phyloP scores from a whole-genome alignment of 306 rosid genomes.

The Vigna mungo region DNA sequence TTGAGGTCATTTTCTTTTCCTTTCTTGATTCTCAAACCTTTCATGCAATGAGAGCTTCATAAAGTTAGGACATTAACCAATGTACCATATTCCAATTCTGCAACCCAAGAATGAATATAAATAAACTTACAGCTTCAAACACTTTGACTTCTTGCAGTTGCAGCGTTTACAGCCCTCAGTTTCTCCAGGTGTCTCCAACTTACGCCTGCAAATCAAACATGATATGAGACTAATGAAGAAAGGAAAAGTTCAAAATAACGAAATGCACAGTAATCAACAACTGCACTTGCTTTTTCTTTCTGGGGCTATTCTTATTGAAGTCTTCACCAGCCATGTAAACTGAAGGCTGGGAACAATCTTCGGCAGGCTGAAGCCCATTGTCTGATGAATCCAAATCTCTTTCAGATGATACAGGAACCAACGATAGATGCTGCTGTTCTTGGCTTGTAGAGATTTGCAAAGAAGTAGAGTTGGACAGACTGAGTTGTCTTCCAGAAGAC shows the following conservation, averaged over 20 bases:
- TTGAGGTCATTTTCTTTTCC: neutral
- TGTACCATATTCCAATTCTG: conserved; percentile 7
- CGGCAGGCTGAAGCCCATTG: conserved; percentile 57
- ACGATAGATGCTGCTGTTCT: conserved; percentile 53
- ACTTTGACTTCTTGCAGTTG: conserved; percentile 89
- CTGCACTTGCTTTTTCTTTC: conserved; percentile 72
- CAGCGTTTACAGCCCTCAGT: conserved; percentile 89
- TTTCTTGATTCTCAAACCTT: neutral
- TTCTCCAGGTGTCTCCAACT: conserved; percentile 65
- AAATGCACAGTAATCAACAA: conserved; percentile 9
- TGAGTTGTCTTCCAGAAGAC: conserved; percentile 57
- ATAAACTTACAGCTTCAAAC: conserved; percentile 90
- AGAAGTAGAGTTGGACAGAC: conserved; percentile 51
- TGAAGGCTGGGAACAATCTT: conserved; percentile 66
- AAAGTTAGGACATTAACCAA: too few relatives aligned
- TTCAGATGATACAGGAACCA: conserved; percentile 53
- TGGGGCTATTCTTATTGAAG: conserved; percentile 72
- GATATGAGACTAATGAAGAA: conserved; percentile 44
- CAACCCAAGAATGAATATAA: neutral
- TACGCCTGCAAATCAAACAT: conserved; percentile 71
- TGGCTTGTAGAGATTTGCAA: conserved; percentile 55
- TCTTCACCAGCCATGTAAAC: conserved; percentile 64
- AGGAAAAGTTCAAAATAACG: conserved; percentile 2
- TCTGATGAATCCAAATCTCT: conserved; percentile 54
- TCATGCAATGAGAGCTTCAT: conserved; percentile 1